phyloP scores from a whole-genome alignment of 805 yeast genomes.

The Yarrowia sp. region DNA sequence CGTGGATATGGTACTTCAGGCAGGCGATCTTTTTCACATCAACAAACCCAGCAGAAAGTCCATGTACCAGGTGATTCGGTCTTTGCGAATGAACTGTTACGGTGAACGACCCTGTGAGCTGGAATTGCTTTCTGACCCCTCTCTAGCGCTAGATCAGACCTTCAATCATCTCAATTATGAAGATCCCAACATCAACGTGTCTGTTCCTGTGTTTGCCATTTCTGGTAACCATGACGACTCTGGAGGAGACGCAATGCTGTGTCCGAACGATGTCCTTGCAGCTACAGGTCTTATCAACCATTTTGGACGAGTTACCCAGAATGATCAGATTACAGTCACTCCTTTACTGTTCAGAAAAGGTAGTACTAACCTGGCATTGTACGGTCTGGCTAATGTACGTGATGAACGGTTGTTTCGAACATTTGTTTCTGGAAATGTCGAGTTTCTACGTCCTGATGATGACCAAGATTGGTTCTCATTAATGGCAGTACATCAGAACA shows the following conservation, averaged over 20 bases:
- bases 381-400: slow-evolving; percentile 83
- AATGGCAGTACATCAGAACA: slow-evolving; percentile 90
- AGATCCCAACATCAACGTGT: slow-evolving; percentile 84
- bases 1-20: slow-evolving; percentile 86
- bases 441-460: slow-evolving; percentile 70
- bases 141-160: slow-evolving; percentile 48
- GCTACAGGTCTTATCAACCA: slow-evolving; percentile 84
- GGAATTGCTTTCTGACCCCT: slow-evolving; percentile 78
- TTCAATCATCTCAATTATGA: slow-evolving; percentile 76
- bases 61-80: slow-evolving; percentile 73
- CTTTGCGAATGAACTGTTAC: slow-evolving; percentile 68
- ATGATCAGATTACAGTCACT: slow-evolving; percentile 66
- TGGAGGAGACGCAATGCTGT: slow-evolving; percentile 71
- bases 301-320: slow-evolving; percentile 77
- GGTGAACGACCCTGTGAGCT: slow-evolving; percentile 87
- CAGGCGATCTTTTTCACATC: slow-evolving; percentile 89
- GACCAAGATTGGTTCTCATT: slow-evolving; percentile 69
- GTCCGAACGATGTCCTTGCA: slow-evolving; percentile 81
- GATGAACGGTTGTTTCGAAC: slow-evolving; percentile 85
- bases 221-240: slow-evolving; percentile 98
- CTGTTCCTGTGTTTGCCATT: slow-evolving; percentile 87
- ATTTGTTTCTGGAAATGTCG: slow-evolving; percentile 75
- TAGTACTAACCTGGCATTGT: slow-evolving; percentile 72
- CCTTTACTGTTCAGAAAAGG: slow-evolving; percentile 88
- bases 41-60: slow-evolving; percentile 88